phyloP scores from a whole-genome alignment of 345 rosid genomes.

The Melaleuca quinquenervia region DNA sequence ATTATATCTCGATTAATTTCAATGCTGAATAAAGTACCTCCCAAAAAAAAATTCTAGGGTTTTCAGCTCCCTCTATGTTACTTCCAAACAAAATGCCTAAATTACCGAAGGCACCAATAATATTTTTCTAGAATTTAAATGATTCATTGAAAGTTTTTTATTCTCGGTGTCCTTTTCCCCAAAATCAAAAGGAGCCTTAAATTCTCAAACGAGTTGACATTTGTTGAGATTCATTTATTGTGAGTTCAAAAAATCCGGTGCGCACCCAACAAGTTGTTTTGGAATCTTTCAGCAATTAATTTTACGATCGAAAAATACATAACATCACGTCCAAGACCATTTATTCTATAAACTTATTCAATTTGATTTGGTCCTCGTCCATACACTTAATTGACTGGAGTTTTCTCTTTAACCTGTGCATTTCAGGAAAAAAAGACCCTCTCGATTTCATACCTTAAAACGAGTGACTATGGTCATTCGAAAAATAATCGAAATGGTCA shows the following conservation, averaged over 20 bases:
- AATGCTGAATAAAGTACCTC: not conserved
- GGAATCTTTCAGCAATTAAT: not conserved
- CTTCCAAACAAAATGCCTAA: not conserved
- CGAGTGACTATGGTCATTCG: not conserved
- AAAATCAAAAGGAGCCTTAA: rapidly evolving
- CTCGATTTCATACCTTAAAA: not conserved
- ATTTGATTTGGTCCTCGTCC: not conserved
- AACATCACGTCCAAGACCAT: not conserved
- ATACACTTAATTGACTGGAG: not conserved
- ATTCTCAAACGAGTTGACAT: not conserved
- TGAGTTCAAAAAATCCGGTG: not conserved
- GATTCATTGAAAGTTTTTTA: not conserved
- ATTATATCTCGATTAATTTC: not conserved
- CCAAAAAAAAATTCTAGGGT: too few relatives aligned
- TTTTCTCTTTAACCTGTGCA: not conserved
- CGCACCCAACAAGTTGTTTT: not conserved
- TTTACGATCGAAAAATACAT: not conserved
- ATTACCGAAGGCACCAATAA: not conserved
- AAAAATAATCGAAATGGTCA: not conserved
- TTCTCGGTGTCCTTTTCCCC: not conserved
- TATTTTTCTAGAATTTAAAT: not conserved
- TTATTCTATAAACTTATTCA: not conserved
- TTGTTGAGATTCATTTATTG: not conserved
- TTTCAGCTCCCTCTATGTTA: not conserved
- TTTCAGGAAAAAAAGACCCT: not conserved